Base-by-base conservation (phyloP, 2,329 filamentous ascomycete species). In the Paecilomyces variotii region DNA sequence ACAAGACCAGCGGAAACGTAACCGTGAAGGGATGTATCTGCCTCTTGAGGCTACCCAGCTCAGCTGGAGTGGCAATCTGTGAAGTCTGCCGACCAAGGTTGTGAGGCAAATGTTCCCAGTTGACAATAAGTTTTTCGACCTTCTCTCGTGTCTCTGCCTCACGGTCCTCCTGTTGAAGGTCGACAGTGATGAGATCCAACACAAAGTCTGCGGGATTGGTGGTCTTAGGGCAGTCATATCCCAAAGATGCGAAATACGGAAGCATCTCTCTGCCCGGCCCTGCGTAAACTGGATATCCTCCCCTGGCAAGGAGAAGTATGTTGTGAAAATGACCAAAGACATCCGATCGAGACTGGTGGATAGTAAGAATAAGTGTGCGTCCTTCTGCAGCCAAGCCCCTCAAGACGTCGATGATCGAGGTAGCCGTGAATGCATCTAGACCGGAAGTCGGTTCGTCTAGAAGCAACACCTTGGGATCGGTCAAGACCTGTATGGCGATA, bases 171-270 rank as follows among this genome's bases (percentile, higher is more conserved):
- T 87, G 81, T 61, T 90, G 88, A 0, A 91, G 76, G 64, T 91
- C 87, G 26, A 91, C 82, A 0, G 88, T 91, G 56, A 92, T 89
- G 55, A 91, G 79, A 65, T 92, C 88, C 6, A 91, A 79, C 0
- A 87, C 87, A 69, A 90, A 91, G 68, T 92, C 89, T 0, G 89
- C 88, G 0, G 89, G 88, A 62, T 91, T 92, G 0, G 87, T 88
- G 59, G 87, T 84, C 12, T 79, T 77, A 0, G 87, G 87, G 65
- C 88, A 91, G 11, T 83, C 76, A 61, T 84, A 83, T 0, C 87
- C 87, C 24, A 85, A 75, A 0, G 68, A 69, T 0, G 75, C 72
- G 60, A 91, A 88, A 68, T 91, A 86, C 0, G 76, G 68, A 0
- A 91, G 76, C 86, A 91, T 90, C 1, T 81, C 75, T 4, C 69